phyloP scores from a whole-genome alignment of 345 rosid species.

The Hibiscus mutabilis region DNA sequence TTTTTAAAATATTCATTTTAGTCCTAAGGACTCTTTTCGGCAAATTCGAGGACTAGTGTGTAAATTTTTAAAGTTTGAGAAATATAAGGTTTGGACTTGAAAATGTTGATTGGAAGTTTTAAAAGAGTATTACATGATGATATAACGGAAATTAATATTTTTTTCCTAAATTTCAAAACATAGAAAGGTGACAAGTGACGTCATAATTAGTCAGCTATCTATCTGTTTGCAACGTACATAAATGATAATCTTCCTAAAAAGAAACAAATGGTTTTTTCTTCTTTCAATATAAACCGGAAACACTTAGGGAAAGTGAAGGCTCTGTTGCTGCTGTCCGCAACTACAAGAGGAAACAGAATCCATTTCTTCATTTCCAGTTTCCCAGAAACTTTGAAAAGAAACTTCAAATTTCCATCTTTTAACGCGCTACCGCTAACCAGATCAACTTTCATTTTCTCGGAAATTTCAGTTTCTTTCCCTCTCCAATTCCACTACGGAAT shows the following conservation, averaged over 20 bases:
- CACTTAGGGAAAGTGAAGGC: not conserved
- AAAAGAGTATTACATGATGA: no score
- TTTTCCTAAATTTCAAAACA: no score
- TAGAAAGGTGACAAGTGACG: not conserved
- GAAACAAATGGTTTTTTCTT: not conserved
- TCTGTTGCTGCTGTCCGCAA: not conserved
- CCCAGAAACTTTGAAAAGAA: not conserved
- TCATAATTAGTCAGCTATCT: not conserved
- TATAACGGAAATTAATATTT: no score
- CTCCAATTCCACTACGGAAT: not conserved
- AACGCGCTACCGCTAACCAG: not conserved
- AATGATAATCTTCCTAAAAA: not conserved
- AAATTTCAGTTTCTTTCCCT: not conserved
- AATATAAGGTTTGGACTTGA: no score
- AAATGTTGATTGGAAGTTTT: no score
- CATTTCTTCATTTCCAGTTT: not conserved
- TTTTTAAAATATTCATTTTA: no score
- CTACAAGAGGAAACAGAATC: not conserved
- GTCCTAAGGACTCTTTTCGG: no score
- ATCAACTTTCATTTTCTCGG: not conserved
- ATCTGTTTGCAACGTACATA: not conserved
- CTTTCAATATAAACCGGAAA: not conserved
- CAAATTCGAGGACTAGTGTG: no score
- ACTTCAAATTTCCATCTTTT: not conserved
- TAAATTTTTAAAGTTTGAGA: no score